Evolutionary conservation across 176 grass and related monocot genomes (phyloP).

Genomic region (Aegilops bicornis): DNA sequence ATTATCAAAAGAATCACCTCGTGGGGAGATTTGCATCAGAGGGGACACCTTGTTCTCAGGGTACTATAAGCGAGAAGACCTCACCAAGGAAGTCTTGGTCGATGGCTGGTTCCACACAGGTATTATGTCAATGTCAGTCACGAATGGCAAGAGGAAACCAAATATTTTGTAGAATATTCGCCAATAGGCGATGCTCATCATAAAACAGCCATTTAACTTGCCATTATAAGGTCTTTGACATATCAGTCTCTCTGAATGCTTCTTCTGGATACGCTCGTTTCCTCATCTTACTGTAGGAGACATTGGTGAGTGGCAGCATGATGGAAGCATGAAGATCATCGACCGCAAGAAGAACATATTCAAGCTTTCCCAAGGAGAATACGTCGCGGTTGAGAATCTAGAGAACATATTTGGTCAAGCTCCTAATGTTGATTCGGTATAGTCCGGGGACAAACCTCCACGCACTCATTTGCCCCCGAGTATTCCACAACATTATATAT

Average conservation of each 20-base stretch:
- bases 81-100: slow-evolving; percentile 80
- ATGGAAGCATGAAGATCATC: slow-evolving; percentile 96
- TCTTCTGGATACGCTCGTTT: slow-evolving; percentile 1
- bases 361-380: slow-evolving; percentile 98
- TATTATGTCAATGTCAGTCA: slow-evolving; percentile 18
- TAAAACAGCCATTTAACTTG: neutral
- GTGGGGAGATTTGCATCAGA: slow-evolving; percentile 88
- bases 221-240: neutral
- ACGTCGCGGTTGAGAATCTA: slow-evolving; percentile 93
- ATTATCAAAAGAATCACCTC: slow-evolving; percentile 53
- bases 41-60: slow-evolving; percentile 87
- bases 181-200: neutral
- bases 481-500: neutral
- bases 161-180: neutral
- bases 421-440: slow-evolving; percentile 80
- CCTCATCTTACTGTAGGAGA: slow-evolving; percentile 57
- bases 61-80: slow-evolving; percentile 93
- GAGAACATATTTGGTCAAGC: slow-evolving; percentile 91
- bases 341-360: slow-evolving; percentile 99
- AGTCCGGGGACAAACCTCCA: slow-evolving; percentile 11
- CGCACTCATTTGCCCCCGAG: neutral
- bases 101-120: slow-evolving; percentile 98
- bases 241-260: slow-evolving; percentile 2
- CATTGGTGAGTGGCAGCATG: slow-evolving; percentile 91
- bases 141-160: slow-evolving; percentile 8